Evolutionary conservation across 1,284 basidiomycete genomes (phyloP), one percentile per base, ranked within the genome.

Genomic region (Coniophora puteana): DNA sequence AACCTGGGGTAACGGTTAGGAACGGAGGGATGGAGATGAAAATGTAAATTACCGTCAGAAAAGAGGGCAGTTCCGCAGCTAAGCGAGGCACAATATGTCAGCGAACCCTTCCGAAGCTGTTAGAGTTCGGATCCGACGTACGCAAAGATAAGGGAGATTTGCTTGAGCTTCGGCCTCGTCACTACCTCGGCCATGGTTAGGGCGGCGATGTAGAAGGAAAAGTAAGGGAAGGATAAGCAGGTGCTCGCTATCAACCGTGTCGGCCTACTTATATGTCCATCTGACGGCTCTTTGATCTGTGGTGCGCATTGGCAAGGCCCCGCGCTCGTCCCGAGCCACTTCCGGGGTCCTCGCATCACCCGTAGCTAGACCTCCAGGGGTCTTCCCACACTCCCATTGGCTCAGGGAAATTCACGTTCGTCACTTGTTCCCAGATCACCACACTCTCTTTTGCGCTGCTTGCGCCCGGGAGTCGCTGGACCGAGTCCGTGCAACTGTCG

Each of bases 31-130:
- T 8, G 10, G 1, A 10, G 17, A 37, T 22, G 35, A 23, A 36
- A 24, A 24, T 18, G 30, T 20, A 27, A 37, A 57, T n/a, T 67
- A 83, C 88, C 89, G 62, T 93, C 90, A 26, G 86, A 89, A 68
- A 93, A 91, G 40, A 92, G 69, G 31, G 89, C 89, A 4, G 89
- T 90, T 51, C 90, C 89, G 55, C 84, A 87, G 13, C 84, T 88
- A n/a, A n/a, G 30, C 34, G 13, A 44, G 38, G 32, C 26, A 29
- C 24, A 14, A 3, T 12, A 35, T 8, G n/a, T 31, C 10, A 5
- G 8, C 8, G 13, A 36, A 22, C 10, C 23, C 0, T 4, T 49
- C 20, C 45, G 36, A n/a, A 14, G 11, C 25, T 40, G 26, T 28
- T 8, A 21, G 13, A 27, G 3, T 5, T 13, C 13, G 17, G 36